A percentile compares a stretch with the other conserved stretches of the same genome.
Evolutionary conservation across 129 eudicot genomes (phyloP).

Genomic region (Tagetes patula): DNA sequence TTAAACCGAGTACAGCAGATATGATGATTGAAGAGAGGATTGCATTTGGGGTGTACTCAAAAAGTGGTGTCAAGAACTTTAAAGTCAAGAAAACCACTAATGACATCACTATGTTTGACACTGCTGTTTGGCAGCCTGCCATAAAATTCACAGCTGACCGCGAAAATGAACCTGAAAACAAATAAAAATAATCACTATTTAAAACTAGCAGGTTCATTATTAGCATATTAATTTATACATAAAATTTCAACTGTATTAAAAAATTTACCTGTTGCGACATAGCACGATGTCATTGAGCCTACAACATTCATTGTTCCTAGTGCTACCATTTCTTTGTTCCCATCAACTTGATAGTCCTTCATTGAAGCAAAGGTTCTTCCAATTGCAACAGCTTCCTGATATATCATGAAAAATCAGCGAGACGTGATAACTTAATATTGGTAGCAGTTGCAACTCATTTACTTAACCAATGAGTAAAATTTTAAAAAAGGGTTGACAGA

Average conservation of each 20-base stretch:
- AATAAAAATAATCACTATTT: neutral
- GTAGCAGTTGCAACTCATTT: neutral
- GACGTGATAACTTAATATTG: neutral
- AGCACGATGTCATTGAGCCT: conserved; percentile 90
- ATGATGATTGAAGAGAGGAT: conserved; percentile 85
- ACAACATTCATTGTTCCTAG: conserved; percentile 78
- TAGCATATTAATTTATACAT: neutral
- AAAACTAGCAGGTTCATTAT: neutral
- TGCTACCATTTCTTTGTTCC: conserved; percentile 89
- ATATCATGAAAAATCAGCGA: conserved; percentile 1
- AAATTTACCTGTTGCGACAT: conserved; percentile 70
- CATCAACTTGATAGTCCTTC: conserved; percentile 82
- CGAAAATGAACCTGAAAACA: conserved; percentile 67
- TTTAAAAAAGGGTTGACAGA: neutral
- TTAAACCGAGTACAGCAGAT: conserved; percentile 73
- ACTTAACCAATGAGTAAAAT: conserved; percentile 4
- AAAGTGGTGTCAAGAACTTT: conserved; percentile 70
- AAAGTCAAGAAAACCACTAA: conserved; percentile 57
- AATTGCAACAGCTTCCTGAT: conserved; percentile 85
- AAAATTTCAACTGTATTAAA: neutral
- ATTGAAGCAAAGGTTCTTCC: conserved; percentile 88
- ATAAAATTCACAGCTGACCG: conserved; percentile 75
- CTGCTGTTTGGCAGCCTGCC: conserved; percentile 87
- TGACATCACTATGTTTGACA: conserved; percentile 76
- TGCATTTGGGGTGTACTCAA: conserved; percentile 87